phyloP scores from a whole-genome alignment of 225 moss, liverwort and hornwort species.

The Thuidium tamariscinum region DNA sequence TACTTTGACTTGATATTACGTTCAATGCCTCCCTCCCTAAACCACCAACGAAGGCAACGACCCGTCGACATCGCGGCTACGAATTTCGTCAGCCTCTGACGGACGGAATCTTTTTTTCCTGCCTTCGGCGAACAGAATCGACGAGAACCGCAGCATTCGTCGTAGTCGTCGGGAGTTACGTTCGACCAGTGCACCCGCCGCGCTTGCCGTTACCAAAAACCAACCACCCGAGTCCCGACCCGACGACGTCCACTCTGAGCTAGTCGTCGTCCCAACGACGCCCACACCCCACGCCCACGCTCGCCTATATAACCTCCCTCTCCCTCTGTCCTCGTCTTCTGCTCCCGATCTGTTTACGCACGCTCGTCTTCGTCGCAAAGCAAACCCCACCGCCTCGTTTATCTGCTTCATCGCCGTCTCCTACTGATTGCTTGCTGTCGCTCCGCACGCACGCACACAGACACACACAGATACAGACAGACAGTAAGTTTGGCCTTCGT shows the following conservation, averaged over 20 bases:
- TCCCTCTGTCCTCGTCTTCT: accelerated
- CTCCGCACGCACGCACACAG: neutral
- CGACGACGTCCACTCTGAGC: neutral
- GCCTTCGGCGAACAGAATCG: neutral
- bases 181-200: neutral
- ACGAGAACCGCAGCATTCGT: neutral
- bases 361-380: neutral
- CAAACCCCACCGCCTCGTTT: neutral
- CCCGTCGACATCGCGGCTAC: neutral
- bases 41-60: neutral
- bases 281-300: neutral
- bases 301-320: neutral
- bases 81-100: neutral
- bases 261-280: neutral
- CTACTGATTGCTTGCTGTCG: neutral
- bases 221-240: slow-evolving; percentile 1
- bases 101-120: neutral
- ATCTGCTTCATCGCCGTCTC: neutral
- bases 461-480: neutral
- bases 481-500: slow-evolving; percentile 28
- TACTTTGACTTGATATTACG: neutral
- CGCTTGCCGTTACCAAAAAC: slow-evolving; percentile 12
- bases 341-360: neutral
- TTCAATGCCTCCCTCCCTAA: neutral
- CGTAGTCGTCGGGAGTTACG: slow-evolving; percentile 12